These are phyloP conservation scores for Capronia americana DNA, from an alignment of 2,329 filamentous ascomycete species.

Conservation along the genomic window DNA sequence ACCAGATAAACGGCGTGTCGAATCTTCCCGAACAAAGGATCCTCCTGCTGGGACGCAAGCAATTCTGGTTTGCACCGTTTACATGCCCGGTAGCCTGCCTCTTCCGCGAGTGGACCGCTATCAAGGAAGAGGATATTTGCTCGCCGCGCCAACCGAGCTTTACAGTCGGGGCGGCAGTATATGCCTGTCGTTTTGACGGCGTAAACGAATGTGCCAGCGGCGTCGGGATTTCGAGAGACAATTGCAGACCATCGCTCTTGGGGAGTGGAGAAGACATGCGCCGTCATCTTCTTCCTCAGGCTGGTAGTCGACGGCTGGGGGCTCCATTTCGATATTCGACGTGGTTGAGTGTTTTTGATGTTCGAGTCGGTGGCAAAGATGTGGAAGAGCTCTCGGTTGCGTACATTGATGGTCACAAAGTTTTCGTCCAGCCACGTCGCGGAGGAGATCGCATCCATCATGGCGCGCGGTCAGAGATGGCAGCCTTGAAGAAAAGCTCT, in stretches of 20 bases:
- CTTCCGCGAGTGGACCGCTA: constrained; percentile 54
- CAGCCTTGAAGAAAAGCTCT: neutral
- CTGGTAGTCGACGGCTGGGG: too few relatives aligned
- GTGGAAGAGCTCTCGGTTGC: neutral
- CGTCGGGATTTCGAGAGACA: constrained; percentile 51
- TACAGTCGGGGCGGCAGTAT: constrained; percentile 63
- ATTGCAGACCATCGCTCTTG: constrained; percentile 52
- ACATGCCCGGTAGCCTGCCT: constrained; percentile 60
- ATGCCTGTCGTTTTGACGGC: constrained; percentile 61
- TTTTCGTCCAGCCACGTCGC: neutral
- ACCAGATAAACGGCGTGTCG: constrained; percentile 8
- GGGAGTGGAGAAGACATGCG: constrained; percentile 4
- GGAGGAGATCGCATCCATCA: neutral
- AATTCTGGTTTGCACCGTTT: constrained; percentile 61
- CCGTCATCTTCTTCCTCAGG: neutral
- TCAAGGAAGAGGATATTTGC: constrained; percentile 62
- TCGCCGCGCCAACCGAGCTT: constrained; percentile 62
- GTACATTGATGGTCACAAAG: too few relatives aligned
- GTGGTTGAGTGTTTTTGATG: neutral
- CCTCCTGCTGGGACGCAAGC: constrained; percentile 11
- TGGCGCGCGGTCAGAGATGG: neutral
- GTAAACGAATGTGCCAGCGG: constrained; percentile 59
- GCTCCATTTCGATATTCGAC: neutral
- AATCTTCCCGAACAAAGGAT: constrained; percentile 20
- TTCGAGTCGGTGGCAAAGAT: neutral